A percentile compares a stretch with the other conserved stretches of the same genome.
Evolutionary conservation across 768 basidiomycete genomes (phyloP).

Genomic region (Postia placenta): DNA sequence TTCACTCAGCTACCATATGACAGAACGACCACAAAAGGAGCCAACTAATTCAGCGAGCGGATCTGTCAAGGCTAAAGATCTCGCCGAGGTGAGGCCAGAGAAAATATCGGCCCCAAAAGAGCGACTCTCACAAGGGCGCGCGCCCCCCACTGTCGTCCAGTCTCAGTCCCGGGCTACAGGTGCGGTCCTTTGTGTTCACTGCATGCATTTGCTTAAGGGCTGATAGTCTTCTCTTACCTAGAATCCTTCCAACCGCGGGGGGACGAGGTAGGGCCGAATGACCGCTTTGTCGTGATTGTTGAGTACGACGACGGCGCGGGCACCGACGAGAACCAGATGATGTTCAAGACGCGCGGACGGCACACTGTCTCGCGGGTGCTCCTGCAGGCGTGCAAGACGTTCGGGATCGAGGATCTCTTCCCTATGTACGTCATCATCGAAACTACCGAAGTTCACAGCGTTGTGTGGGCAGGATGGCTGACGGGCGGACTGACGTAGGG

Average conservation of each 20-base stretch:
- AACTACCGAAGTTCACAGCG: background rate
- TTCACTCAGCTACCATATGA: too few relatives aligned
- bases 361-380: constrained; percentile 37
- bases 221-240: too few relatives aligned
- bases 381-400: constrained; percentile 34
- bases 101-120: background rate
- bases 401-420: constrained; percentile 25
- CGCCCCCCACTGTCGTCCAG: too few relatives aligned
- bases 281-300: constrained; percentile 16
- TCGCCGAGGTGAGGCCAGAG: background rate
- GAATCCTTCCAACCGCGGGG: too few relatives aligned
- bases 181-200: too few relatives aligned
- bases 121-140: background rate
- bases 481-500: constrained; percentile 2
- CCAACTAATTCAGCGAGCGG: too few relatives aligned
- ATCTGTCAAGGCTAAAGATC: background rate
- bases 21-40: background rate
- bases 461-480: background rate
- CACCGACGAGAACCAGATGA: constrained; percentile 7
- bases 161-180: too few relatives aligned
- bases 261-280: constrained; percentile 10
- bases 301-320: constrained; percentile 12
- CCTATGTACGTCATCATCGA: constrained; percentile 6
- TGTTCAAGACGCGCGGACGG: constrained; percentile 39
- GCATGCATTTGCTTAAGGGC: too few relatives aligned